Evolutionary conservation across 768 basidiomycete species (phyloP).

Genomic region (Amanita jacksonii): DNA sequence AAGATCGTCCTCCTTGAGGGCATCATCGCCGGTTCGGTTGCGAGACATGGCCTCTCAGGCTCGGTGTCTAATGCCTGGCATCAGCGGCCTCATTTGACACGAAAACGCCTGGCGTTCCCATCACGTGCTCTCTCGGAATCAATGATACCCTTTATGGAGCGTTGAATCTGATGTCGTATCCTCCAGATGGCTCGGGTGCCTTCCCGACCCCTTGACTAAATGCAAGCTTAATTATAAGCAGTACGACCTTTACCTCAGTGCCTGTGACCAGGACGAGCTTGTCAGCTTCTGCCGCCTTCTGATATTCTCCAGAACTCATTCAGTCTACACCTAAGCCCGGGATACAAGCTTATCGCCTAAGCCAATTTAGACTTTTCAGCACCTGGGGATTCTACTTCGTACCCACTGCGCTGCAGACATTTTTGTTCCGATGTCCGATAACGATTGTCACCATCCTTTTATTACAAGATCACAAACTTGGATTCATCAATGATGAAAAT

Average conservation of each 20-base stretch:
- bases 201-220: not conserved
- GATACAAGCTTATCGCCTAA: conserved; percentile 1
- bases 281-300: not conserved
- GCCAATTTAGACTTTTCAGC: not conserved
- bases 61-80: not conserved
- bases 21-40: conserved; percentile 7
- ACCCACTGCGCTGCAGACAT: not conserved
- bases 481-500: too few species aligned
- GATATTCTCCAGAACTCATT: not conserved
- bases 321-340: not conserved
- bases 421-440: not conserved
- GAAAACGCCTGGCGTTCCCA: conserved; percentile 14
- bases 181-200: conserved; percentile 1
- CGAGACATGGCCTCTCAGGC: not conserved
- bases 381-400: not conserved
- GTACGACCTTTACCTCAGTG: not conserved
- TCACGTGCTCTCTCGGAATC: conserved; percentile 1
- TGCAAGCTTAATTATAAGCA: not conserved
- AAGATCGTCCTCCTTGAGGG: conserved; percentile 33
- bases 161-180: too few species aligned
- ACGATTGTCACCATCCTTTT: too few species aligned
- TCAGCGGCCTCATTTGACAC: conserved; percentile 15
- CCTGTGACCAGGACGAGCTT: not conserved
- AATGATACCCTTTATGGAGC: not conserved
- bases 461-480: too few species aligned